Base-by-base conservation (phyloP, 129 eudicot species). In the Centella asiatica region DNA sequence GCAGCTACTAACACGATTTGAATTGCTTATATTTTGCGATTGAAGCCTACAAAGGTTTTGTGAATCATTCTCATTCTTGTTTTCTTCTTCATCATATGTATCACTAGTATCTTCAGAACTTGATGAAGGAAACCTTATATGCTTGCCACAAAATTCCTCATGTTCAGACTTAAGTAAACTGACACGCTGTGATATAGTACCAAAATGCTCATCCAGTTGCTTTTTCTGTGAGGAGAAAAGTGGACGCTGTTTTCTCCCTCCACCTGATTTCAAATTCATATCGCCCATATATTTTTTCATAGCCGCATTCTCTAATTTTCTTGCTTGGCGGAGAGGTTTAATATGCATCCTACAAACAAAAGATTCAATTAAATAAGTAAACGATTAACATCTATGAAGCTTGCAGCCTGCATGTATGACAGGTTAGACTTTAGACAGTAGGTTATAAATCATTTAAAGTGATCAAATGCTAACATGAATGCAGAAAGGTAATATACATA, bases 201-300 rank as follows among this genome's bases (percentile, higher is more conserved):
- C 67, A 48, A 81, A 92, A 51, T 77, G 83, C 46, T 92, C 96
- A 80, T 92, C 98, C 80, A 92, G 19, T 73, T 81, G 70, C 59
- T 87, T 81, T 51, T 92, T 92, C 68, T 82, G 87, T 44, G 80
- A 67, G 48, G 80, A 78, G 64, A 87, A 76, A 73, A 84, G 80
- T 39, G 95, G 95, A 29, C 80, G 87, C 39, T 76, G 82, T 53
- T 62, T 71, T 33, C 24, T 53, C 27, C 19, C 69, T 34, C 36
- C 75, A 63, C 48, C 61, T 42, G 72, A 50, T 31, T 60, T 46
- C 27, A 42, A 39, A 46, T 57, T 66, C 14, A 47, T 23, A 28
- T 74, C 78, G 58, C 77, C 73, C 17, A 56, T 32, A 70, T 82
- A 76, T 55, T 85, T 85, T 49, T 67, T 73, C 63, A 78, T 22